Percentiles rank a stretch among this genome's conserved stretches.
Conservation (phyloP, 2,329 filamentous ascomycete species). For the Coniella lustricola region DNA sequence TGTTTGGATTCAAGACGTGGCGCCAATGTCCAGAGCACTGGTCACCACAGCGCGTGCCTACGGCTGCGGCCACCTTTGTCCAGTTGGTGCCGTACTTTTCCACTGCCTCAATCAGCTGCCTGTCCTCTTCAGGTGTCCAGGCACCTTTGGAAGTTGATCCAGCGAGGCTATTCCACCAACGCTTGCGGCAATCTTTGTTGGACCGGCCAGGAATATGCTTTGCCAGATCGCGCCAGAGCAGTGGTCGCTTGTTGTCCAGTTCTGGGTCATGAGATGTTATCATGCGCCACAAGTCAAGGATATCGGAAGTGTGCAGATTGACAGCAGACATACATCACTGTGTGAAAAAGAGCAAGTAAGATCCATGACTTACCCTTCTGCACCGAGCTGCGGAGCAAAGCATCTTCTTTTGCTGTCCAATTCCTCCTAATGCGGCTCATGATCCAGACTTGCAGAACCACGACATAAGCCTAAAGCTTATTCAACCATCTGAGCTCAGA, state of each 20-base stretch:
- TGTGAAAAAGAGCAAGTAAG: background rate
- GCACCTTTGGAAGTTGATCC: slow-evolving; percentile 18
- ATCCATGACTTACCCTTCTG: slow-evolving; percentile 1
- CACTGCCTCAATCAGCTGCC: slow-evolving; percentile 19
- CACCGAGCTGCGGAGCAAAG: slow-evolving; percentile 4
- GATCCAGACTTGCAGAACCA: background rate
- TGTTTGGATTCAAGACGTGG: slow-evolving; percentile 2
- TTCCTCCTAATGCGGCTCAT: slow-evolving; percentile 6
- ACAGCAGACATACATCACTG: background rate
- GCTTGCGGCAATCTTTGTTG: slow-evolving; percentile 2
- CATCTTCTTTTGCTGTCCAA: slow-evolving; percentile 9
- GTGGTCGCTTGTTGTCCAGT: background rate
- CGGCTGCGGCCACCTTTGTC: background rate
- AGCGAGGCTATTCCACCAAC: slow-evolving; percentile 3
- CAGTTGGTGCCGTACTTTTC: slow-evolving; percentile 21
- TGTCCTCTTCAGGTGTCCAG: slow-evolving; percentile 21
- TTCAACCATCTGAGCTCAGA: background rate
- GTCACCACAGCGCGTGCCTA: background rate
- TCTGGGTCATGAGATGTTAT: background rate
- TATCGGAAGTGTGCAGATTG: background rate
- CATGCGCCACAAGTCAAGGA: background rate
- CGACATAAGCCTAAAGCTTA: background rate
- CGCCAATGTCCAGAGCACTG: slow-evolving; percentile 4
- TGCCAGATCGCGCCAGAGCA: background rate
- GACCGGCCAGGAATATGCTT: background rate